phyloP scores from a whole-genome alignment of 371 early-diverging fungal species.

The Mortierella sp. region DNA sequence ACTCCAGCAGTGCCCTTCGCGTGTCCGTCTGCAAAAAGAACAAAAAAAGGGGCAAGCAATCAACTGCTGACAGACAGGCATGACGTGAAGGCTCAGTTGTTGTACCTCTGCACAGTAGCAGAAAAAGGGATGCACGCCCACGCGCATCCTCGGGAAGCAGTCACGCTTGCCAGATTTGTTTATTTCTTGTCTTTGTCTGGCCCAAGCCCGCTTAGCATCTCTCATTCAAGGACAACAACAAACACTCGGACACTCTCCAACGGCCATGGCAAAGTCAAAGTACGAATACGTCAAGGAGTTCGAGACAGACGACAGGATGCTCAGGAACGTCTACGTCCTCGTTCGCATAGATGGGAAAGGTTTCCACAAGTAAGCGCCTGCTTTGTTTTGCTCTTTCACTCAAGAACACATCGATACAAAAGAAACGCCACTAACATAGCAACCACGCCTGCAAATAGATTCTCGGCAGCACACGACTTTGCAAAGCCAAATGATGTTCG shows the following conservation, averaged over 20 bases:
- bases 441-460: conserved; percentile 60
- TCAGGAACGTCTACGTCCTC: conserved; percentile 90
- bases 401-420: neutral
- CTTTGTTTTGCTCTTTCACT: neutral
- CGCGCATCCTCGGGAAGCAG: conserved; percentile 6
- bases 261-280: conserved; percentile 88
- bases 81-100: conserved; percentile 17
- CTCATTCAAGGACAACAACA: neutral
- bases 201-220: neutral
- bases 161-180: conserved; percentile 5
- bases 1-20: neutral
- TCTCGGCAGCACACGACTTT: conserved; percentile 87
- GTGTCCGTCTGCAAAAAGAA: neutral
- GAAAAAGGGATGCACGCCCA: conserved; percentile 5
- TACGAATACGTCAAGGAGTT: conserved; percentile 95
- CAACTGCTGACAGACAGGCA: conserved; percentile 18
- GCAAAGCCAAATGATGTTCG: conserved; percentile 93
- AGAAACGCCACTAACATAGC: neutral
- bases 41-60: conserved; percentile 31
- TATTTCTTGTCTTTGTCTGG: neutral
- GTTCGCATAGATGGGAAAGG: conserved; percentile 95
- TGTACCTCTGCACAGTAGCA: conserved; percentile 19
- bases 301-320: conserved; percentile 81
- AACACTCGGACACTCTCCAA: neutral
- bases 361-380: conserved; percentile 79